phyloP scores from a whole-genome alignment of 345 rosid species.

The Noccaea bulbosa region DNA sequence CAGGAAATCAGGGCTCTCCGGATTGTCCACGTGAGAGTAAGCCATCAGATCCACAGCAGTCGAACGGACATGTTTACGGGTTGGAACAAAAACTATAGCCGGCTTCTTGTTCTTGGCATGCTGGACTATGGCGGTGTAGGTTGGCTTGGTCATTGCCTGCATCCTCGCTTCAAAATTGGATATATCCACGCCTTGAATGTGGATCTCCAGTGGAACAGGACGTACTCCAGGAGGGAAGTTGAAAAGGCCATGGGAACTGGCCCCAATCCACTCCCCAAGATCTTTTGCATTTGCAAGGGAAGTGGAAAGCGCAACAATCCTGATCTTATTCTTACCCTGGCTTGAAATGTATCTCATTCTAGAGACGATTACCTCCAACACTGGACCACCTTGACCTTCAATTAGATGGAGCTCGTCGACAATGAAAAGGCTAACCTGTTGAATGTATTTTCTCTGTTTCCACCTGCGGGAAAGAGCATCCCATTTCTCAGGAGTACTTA shows the following conservation, averaged over 20 bases:
- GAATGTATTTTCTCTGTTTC: slow-evolving; percentile 85
- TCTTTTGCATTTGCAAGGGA: slow-evolving; percentile 97
- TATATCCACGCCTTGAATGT: slow-evolving; percentile 90
- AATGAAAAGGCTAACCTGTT: slow-evolving; percentile 94
- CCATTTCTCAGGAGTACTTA: slow-evolving; percentile 96
- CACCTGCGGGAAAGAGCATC: slow-evolving; percentile 96
- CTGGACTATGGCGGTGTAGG: slow-evolving; percentile 81
- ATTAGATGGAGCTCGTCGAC: slow-evolving; percentile 93
- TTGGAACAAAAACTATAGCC: slow-evolving; percentile 87
- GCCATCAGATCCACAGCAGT: slow-evolving; percentile 92
- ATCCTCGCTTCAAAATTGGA: slow-evolving; percentile 92
- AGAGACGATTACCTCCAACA: slow-evolving; percentile 86
- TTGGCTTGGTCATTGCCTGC: slow-evolving; percentile 94
- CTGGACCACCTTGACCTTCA: slow-evolving; percentile 93
- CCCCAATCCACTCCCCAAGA: slow-evolving; percentile 97
- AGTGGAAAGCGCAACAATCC: slow-evolving; percentile 90
- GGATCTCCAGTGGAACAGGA: slow-evolving; percentile 93
- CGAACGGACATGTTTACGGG: slow-evolving; percentile 82
- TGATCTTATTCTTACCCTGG: slow-evolving; percentile 78
- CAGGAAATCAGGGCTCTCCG: slow-evolving; percentile 60
- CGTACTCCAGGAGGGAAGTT: slow-evolving; percentile 92
- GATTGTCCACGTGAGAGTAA: slow-evolving; percentile 67
- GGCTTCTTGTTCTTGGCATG: slow-evolving; percentile 84
- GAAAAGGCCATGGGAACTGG: slow-evolving; percentile 90
- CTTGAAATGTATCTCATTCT: slow-evolving; percentile 93